These are phyloP conservation scores for Malus sylvestris DNA, from an alignment of 306 rosid species.

Conservation along the genomic window DNA sequence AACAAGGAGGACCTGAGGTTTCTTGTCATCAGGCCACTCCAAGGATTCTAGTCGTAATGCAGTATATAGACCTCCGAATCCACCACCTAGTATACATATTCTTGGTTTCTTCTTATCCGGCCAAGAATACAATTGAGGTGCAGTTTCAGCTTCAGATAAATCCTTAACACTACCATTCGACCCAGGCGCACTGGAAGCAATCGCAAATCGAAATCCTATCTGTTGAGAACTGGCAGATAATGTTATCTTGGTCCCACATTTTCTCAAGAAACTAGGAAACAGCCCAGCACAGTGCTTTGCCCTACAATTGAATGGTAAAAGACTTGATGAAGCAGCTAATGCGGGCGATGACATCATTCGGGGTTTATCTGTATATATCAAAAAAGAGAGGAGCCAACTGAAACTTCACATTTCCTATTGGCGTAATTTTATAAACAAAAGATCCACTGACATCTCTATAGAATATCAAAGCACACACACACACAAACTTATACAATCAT, in stretches of 20 bases:
- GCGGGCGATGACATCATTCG: not conserved
- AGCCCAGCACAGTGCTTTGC: constrained; percentile 33
- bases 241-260: constrained; percentile 21
- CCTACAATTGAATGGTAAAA: constrained; percentile 30
- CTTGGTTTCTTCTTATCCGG: constrained; percentile 68
- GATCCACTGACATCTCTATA: not conserved
- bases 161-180: constrained; percentile 36
- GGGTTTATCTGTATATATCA: not conserved
- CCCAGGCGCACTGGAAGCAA: constrained; percentile 27
- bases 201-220: constrained; percentile 31
- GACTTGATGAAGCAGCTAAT: constrained; percentile 36
- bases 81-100: constrained; percentile 92
- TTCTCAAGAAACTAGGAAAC: constrained; percentile 28
- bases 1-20: constrained; percentile 65
- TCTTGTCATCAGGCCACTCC: constrained; percentile 71
- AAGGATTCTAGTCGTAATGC: constrained; percentile 91
- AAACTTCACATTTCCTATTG: not conserved
- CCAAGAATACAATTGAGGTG: constrained; percentile 54
- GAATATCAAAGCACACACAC: not conserved
- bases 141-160: constrained; percentile 35
- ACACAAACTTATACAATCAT: not conserved
- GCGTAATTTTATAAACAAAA: not conserved
- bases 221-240: constrained; percentile 20
- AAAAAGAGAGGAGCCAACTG: not conserved
- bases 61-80: constrained; percentile 94